Evolutionary conservation across 2,329 filamentous ascomycete genomes (phyloP).

Genomic region (Fusarium graminum): DNA sequence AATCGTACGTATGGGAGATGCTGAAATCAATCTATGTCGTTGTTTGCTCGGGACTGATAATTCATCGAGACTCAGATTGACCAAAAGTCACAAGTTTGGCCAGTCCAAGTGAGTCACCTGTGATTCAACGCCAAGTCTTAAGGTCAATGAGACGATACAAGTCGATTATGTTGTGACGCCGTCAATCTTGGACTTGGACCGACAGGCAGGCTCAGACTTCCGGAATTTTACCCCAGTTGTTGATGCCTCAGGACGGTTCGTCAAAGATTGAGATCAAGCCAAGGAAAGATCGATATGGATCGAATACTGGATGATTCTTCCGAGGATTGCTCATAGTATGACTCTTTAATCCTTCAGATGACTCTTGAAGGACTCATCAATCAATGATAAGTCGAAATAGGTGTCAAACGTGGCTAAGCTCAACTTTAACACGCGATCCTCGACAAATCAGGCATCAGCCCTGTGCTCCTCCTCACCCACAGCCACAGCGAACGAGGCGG

Average conservation of each 20-base stretch:
- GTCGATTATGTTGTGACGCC: slow-evolving; percentile 22
- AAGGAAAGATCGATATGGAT: slow-evolving; percentile 1
- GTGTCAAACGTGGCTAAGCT: slow-evolving; percentile 24
- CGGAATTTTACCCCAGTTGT: slow-evolving; percentile 26
- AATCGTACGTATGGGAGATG: slow-evolving; percentile 23
- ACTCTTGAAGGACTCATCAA: slow-evolving; percentile 24
- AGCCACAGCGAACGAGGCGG: slow-evolving; percentile 2
- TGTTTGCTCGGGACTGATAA: slow-evolving; percentile 11
- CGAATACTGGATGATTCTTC: background rate
- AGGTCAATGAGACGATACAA: slow-evolving; percentile 1
- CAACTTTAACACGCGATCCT: slow-evolving; percentile 30
- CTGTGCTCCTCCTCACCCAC: slow-evolving; percentile 25
- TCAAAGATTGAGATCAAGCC: slow-evolving; percentile 5
- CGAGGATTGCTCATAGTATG: slow-evolving; percentile 20
- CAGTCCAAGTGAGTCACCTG: slow-evolving; percentile 10
- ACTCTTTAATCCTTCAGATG: slow-evolving; percentile 36
- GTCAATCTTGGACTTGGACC: slow-evolving; percentile 32
- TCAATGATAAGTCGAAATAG: slow-evolving; percentile 15
- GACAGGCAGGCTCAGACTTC: slow-evolving; percentile 22
- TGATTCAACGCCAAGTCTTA: background rate
- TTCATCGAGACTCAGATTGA: slow-evolving; percentile 1
- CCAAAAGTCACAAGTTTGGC: background rate
- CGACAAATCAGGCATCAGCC: slow-evolving; percentile 29
- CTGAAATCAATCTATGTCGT: slow-evolving; percentile 4
- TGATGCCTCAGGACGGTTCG: slow-evolving; percentile 46